Evolutionary conservation across 2,329 filamentous ascomycete species (phyloP).

Genomic region (Botrytis hyacinthi): DNA sequence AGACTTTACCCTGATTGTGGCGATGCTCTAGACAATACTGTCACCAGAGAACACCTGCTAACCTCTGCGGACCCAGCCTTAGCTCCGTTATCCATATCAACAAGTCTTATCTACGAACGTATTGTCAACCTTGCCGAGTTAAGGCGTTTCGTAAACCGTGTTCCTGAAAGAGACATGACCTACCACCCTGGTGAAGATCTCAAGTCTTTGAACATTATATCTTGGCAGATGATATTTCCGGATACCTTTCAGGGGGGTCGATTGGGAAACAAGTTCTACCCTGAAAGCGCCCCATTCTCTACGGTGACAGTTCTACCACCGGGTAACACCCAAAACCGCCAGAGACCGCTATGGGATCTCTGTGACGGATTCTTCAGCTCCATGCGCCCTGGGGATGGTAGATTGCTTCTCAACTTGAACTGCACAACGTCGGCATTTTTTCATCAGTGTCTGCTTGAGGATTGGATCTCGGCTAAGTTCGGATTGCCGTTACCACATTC

Average conservation of each 20-base stretch:
- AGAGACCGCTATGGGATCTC: not conserved
- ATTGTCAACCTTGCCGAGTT: not conserved
- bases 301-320: too few relatives aligned
- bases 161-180: too few relatives aligned
- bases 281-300: not conserved
- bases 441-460: not conserved
- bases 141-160: too few relatives aligned
- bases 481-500: too few relatives aligned
- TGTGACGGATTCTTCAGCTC: conserved; percentile 23
- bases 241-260: not conserved
- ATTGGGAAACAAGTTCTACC: conserved; percentile 24
- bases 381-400: conserved; percentile 20
- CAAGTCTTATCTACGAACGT: not conserved
- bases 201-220: conserved; percentile 23
- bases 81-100: not conserved
- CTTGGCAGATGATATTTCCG: conserved; percentile 22
- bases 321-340: too few relatives aligned
- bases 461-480: not conserved
- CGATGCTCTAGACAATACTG: not conserved
- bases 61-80: too few relatives aligned
- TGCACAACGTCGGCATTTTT: conserved; percentile 24
- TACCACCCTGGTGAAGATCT: not conserved
- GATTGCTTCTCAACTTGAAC: conserved; percentile 25
- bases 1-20: not conserved
- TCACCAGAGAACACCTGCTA: not conserved